Conservation (phyloP, 75 land plant species). For the Larix kaempferi region DNA sequence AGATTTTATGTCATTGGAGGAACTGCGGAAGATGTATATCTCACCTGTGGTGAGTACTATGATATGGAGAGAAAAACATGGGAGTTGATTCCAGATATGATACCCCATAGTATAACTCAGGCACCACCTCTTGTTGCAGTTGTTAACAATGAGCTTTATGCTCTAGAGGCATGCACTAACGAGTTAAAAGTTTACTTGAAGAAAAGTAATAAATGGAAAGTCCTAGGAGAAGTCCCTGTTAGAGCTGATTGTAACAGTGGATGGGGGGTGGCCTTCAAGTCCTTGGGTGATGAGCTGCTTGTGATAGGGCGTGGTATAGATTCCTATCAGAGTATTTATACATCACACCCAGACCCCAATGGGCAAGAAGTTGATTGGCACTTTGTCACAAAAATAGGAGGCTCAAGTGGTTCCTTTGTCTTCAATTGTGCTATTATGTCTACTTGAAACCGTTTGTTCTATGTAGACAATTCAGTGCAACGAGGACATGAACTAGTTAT, state of each 20-base stretch:
- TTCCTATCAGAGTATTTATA: neutral
- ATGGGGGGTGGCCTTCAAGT: slow-evolving; percentile 80
- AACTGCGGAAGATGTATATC: slow-evolving; percentile 12
- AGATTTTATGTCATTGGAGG: slow-evolving; percentile 80
- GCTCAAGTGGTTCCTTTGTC: slow-evolving; percentile 4
- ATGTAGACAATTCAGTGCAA: neutral
- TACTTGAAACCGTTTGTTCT: neutral
- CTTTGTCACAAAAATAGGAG: slow-evolving; percentile 2
- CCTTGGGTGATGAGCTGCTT: slow-evolving; percentile 50
- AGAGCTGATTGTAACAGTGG: slow-evolving; percentile 48
- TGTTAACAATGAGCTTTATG: slow-evolving; percentile 61
- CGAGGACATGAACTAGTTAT: neutral
- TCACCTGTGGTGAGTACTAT: slow-evolving; percentile 56
- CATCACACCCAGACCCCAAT: neutral
- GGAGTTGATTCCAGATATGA: slow-evolving; percentile 48
- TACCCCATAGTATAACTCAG: slow-evolving; percentile 19
- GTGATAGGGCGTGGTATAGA: slow-evolving; percentile 34
- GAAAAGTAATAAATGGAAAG: slow-evolving; percentile 51
- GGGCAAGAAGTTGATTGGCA: neutral
- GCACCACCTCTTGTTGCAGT: slow-evolving; percentile 76
- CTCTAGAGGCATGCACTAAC: slow-evolving; percentile 44
- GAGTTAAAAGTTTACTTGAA: slow-evolving; percentile 51
- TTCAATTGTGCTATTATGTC: slow-evolving; percentile 12
- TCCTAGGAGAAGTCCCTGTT: slow-evolving; percentile 45
- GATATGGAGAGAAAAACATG: slow-evolving; percentile 39